Percentiles rank a stretch among this genome's conserved stretches.
Evolutionary conservation across 768 basidiomycete species (phyloP).

Genomic region (Mycena leptocephala): DNA sequence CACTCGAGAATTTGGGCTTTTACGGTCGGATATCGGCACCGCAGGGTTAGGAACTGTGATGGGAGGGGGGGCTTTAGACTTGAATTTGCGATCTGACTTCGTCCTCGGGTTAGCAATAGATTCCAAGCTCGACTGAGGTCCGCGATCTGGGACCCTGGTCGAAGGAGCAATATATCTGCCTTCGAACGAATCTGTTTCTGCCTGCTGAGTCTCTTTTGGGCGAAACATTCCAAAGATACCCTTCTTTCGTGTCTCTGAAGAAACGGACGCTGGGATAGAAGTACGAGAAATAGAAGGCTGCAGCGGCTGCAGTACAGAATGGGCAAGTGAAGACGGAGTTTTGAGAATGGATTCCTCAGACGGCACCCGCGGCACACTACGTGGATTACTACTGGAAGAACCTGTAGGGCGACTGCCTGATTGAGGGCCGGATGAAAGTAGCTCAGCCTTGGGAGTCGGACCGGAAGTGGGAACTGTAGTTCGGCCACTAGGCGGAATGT

Average conservation of each 20-base stretch:
- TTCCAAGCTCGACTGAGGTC: conserved; percentile 28
- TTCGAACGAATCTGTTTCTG: conserved; percentile 19
- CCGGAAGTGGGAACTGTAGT: background rate
- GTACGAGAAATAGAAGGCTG: conserved; percentile 51
- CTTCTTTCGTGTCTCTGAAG: conserved; percentile 57
- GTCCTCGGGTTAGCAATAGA: conserved; percentile 33
- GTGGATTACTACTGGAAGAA: conserved; percentile 7
- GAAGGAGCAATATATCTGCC: conserved; percentile 16
- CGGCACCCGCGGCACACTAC: conserved; percentile 49
- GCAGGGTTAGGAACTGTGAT: conserved; percentile 39
- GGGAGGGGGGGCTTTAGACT: conserved; percentile 16
- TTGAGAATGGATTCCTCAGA: conserved; percentile 71
- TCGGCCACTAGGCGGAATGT: background rate
- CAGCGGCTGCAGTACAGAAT: conserved; percentile 54
- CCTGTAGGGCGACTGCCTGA: conserved; percentile 12
- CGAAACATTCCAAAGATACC: conserved; percentile 49
- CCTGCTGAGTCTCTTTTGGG: conserved; percentile 34
- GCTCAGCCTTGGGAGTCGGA: background rate
- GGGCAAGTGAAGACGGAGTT: conserved; percentile 78
- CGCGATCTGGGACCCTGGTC: conserved; percentile 14
- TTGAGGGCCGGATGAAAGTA: background rate
- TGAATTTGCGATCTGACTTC: conserved; percentile 31
- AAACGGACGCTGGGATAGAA: conserved; percentile 56
- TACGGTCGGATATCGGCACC: conserved; percentile 56
- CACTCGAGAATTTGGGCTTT: conserved; percentile 61